Evolutionary conservation across 805 yeast genomes (phyloP).

Genomic region (Candida fluviatilis): DNA sequence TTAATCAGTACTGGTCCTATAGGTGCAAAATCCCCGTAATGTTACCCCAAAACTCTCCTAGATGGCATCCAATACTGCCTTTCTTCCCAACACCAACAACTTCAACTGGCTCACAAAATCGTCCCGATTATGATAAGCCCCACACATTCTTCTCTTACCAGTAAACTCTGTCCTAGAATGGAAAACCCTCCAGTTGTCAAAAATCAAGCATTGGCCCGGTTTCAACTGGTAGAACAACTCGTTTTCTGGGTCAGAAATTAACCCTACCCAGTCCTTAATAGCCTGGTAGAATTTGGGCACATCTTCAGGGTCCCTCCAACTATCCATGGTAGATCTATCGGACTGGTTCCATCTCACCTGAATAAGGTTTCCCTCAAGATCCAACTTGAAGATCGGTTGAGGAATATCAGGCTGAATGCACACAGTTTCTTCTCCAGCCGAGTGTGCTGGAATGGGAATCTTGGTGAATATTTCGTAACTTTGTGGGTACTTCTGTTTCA

Average conservation of each 20-base stretch:
- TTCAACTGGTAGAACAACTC: constrained; percentile 51
- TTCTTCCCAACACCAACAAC: constrained; percentile 46
- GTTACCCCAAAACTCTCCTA: constrained; percentile 4
- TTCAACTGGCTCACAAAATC: constrained; percentile 49
- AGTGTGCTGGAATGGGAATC: constrained; percentile 60
- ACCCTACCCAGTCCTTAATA: constrained; percentile 50
- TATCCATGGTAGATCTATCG: constrained; percentile 60
- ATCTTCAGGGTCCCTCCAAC: constrained; percentile 44
- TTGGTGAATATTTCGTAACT: constrained; percentile 47
- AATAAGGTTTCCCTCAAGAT: constrained; percentile 45
- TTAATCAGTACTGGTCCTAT: too few species aligned
- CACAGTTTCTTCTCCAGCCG: constrained; percentile 66
- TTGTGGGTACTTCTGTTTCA: constrained; percentile 45
- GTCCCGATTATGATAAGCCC: constrained; percentile 66
- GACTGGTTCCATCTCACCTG: constrained; percentile 72
- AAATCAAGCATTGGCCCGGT: constrained; percentile 65
- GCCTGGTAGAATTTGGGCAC: constrained; percentile 55
- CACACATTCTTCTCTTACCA: constrained; percentile 68
- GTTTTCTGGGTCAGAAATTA: constrained; percentile 47
- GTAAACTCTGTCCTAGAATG: constrained; percentile 66
- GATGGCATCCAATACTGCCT: constrained; percentile 36
- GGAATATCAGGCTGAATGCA: constrained; percentile 55
- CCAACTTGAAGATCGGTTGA: constrained; percentile 57
- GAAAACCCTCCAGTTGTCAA: constrained; percentile 71
- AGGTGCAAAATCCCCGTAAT: too few species aligned